Evolutionary conservation across 2,329 filamentous ascomycete genomes (phyloP).

Genomic region (Fusarium verrucosum): DNA sequence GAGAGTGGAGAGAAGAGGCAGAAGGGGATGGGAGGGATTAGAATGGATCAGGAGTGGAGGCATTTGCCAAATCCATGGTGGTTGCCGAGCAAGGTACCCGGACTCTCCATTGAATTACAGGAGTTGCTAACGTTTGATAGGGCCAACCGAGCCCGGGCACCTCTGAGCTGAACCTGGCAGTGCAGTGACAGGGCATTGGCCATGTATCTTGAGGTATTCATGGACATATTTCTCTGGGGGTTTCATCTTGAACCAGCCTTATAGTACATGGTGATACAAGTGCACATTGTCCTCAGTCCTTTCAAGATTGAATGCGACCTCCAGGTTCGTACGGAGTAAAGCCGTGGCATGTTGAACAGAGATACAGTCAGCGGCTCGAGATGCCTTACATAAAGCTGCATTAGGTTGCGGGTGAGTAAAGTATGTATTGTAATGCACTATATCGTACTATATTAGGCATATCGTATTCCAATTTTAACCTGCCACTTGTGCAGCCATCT

Average conservation of each 20-base stretch:
- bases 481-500: constrained; percentile 22
- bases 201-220: constrained; percentile 23
- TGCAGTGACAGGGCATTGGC: constrained; percentile 14
- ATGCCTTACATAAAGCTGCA: constrained; percentile 4
- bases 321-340: neutral
- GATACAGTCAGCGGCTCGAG: neutral
- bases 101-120: constrained; percentile 22
- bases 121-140: constrained; percentile 30
- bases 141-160: constrained; percentile 26
- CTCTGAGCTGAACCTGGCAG: constrained; percentile 28
- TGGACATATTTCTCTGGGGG: neutral
- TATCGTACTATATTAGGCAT: constrained; percentile 1
- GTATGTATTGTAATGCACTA: no score
- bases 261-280: constrained; percentile 8
- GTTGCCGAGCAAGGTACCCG: constrained; percentile 23
- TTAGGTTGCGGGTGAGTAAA: neutral
- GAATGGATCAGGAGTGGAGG: constrained; percentile 14
- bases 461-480: constrained; percentile 29
- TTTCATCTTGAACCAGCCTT: constrained; percentile 22
- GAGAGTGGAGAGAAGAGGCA: constrained; percentile 15
- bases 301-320: constrained; percentile 3
- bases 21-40: constrained; percentile 20
- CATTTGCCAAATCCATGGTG: constrained; percentile 5
- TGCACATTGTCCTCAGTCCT: constrained; percentile 4
- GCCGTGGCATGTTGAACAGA: neutral